A percentile compares a stretch with the other conserved stretches of the same genome.
Conservation (phyloP, 2,329 filamentous ascomycete species). For the Raffaelea albimanens region DNA sequence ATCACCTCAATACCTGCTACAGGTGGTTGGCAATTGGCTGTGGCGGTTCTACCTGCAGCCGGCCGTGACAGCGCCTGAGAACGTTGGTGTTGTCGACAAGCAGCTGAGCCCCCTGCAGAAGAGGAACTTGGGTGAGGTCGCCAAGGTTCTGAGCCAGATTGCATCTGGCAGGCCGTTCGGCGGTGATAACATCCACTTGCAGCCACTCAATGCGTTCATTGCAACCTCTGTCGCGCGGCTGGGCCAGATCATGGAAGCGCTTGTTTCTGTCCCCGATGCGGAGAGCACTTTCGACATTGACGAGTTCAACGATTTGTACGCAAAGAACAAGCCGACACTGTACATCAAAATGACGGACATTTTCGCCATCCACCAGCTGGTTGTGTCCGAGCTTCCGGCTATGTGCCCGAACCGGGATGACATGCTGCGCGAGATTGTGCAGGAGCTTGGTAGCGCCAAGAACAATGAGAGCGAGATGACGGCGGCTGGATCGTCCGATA, state of each 20-base stretch:
- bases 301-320: slow-evolving; percentile 96
- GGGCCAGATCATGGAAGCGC: slow-evolving; percentile 60
- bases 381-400: slow-evolving; percentile 66
- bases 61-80: slow-evolving; percentile 80
- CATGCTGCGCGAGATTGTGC: slow-evolving; percentile 79
- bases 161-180: slow-evolving; percentile 84
- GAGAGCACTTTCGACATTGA: slow-evolving; percentile 96
- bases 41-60: slow-evolving; percentile 93
- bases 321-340: slow-evolving; percentile 91
- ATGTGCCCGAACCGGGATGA: slow-evolving; percentile 80
- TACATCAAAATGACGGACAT: slow-evolving; percentile 99
- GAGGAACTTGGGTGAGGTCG: slow-evolving; percentile 80
- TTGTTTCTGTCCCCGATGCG: slow-evolving; percentile 77
- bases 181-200: slow-evolving; percentile 88
- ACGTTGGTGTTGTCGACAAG: slow-evolving; percentile 85
- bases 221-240: slow-evolving; percentile 75
- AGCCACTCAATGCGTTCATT: slow-evolving; percentile 88
- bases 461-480: slow-evolving; percentile 91
- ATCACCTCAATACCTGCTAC: slow-evolving; percentile 65
- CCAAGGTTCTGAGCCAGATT: slow-evolving; percentile 84
- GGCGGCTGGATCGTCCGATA: slow-evolving; percentile 77
- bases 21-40: slow-evolving; percentile 81
- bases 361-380: slow-evolving; percentile 86
- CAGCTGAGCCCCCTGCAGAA: slow-evolving; percentile 85
- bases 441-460: slow-evolving; percentile 91